Evolutionary conservation across 257 asterid genomes (phyloP), one percentile per base, ranked within the genome.

Genomic region (Avicennia marina): DNA sequence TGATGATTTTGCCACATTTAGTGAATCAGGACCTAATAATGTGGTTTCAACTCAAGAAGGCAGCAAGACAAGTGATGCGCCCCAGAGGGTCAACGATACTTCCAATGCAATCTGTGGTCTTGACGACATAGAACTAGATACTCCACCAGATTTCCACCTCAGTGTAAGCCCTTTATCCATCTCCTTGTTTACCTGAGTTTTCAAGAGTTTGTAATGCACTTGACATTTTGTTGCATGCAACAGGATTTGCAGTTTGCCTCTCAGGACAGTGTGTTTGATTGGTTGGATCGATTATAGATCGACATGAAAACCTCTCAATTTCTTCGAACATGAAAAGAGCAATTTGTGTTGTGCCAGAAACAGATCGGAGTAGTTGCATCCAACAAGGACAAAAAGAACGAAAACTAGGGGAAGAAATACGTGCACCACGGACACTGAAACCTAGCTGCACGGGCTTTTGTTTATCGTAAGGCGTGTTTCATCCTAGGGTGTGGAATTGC

Each of bases 241-340:
- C 87, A 91, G 95, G 90, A 83, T 29, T 55, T 85, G 69, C 71
- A 40, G 52, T 74, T 85, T 29, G 55, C 68, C 33, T 85, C 90
- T 16, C 89, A 79, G 53, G 93, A 83, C 73, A 81, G 80, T 59
- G 33, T 81, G 15, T 76, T 80, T 18, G 79, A 81, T 65, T 73
- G 74, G 82, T 24, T 75, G 68, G 79, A 85, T 51, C 68, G 60
- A 39, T 13, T 58, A 34, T 82, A 80, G 71, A 62, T 11, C 10
- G 45, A 16, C 64, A 13, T n/a, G n/a, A 33, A 16, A 53, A 53
- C 56, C 13, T 36, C 0, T 29, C 34, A 4, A 8, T 29, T 29
- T 29, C 34, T 29, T n/a, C n/a, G 33, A 29, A 3, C 33, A 29
- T 29, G 33, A 29, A 29, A 29, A 7, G 33, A 29, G 33, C 5